Percentiles rank a stretch among this genome's conserved stretches.
Conservation (phyloP, 169 alveolate species). For the Perkinsus chesapeaki region DNA sequence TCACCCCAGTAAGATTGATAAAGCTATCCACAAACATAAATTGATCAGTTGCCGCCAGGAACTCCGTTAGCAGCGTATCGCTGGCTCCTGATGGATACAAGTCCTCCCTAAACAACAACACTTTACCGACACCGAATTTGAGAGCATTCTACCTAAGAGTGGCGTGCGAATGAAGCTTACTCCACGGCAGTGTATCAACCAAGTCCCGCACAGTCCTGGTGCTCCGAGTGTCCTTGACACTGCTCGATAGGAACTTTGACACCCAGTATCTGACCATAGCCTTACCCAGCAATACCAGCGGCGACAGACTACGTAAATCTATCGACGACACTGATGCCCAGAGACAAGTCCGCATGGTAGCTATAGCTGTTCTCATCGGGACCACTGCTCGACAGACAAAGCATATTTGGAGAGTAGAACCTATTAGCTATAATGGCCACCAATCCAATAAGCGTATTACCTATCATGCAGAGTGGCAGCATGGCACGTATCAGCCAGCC, state of each 20-base stretch:
- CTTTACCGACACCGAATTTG: background rate
- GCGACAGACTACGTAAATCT: background rate
- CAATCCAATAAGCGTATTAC: background rate
- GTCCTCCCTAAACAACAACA: background rate
- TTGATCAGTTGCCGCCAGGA: background rate
- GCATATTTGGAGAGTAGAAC: background rate
- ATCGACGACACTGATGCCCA: background rate
- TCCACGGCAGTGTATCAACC: background rate
- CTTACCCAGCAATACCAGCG: too few species aligned
- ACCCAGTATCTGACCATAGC: background rate
- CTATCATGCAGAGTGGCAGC: constrained; percentile 38
- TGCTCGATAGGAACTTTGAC: background rate
- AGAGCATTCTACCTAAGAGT: background rate
- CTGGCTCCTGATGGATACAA: background rate
- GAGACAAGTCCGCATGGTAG: background rate
- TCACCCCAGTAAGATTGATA: background rate
- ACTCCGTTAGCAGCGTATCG: background rate
- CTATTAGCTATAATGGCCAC: background rate
- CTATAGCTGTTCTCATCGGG: background rate
- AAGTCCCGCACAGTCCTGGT: background rate
- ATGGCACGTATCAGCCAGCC: constrained; percentile 37
- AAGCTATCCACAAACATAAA: background rate
- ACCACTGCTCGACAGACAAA: background rate
- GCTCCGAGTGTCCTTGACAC: background rate
- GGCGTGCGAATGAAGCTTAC: background rate